Evolutionary conservation across 352 stramenopile species (phyloP), one percentile per base, ranked within the genome.

Genomic region (Phytophthora syringae): DNA sequence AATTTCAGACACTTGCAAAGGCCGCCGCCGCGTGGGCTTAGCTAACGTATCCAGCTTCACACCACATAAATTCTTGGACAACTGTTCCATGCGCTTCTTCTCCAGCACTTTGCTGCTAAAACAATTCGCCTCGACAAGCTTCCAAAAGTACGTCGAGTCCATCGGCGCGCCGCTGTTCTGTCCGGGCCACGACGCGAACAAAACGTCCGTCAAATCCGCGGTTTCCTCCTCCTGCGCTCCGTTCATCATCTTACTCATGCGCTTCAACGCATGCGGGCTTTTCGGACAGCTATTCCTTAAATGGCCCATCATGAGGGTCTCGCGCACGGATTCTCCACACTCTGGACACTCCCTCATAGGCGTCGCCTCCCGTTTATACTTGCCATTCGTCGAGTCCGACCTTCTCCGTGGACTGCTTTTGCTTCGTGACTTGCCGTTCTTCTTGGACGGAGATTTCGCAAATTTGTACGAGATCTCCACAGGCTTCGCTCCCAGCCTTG

Each of bases 121-220:
- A 50, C 92, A 96, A 27, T 87, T 67, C 13, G 55, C 77, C 25
- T 89, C 75, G 15, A 96, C 56, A 16, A 91, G 70, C 30, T 80
- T 84, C 88, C 88, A 96, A 43, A 94, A 88, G 59, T 87, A 77
- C 20, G 87, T 88, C 24, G 86, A 83, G 45, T 95, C 82, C 74
- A 96, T 86, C 0, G 81, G 72, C 18, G 73, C 82, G 0, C 88
- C 88, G 25, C 82, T 81, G 36, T 69, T 82, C 58, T 94, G 82
- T 2, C 84, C 84, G 0, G 87, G 87, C 88, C 88, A 96, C 12
- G 84, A 86, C 2, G 77, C 79, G 56, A 94, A 96, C n/a, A 96
- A 64, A 9, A 93, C 79, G 34, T 92, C 88, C 15, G 81, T 76
- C 22, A 92, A 39, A 56, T 94, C 82, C 12, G 64, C 45, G 4